These are phyloP conservation scores for Epichloe sp. DNA, from an alignment of 2,329 filamentous ascomycete species.

Conservation along the genomic window DNA sequence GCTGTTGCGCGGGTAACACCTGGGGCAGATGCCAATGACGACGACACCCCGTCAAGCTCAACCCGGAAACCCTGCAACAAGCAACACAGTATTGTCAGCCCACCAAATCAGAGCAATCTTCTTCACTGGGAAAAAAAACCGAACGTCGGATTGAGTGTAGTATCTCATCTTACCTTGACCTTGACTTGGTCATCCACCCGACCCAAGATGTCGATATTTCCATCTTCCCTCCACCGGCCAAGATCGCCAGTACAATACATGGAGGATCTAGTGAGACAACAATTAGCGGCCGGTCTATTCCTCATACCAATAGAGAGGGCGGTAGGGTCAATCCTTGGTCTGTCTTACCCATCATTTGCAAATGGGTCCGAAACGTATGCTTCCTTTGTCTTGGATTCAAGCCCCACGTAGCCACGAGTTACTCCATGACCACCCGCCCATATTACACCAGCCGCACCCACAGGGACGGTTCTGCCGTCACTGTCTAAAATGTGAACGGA, in stretches of 20 bases:
- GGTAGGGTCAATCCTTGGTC: not conserved
- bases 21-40: slow-evolving; percentile 32
- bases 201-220: slow-evolving; percentile 40
- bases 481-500: slow-evolving; percentile 41
- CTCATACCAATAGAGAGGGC: slow-evolving; percentile 1
- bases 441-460: slow-evolving; percentile 38
- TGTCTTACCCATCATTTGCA: slow-evolving; percentile 33
- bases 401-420: slow-evolving; percentile 41
- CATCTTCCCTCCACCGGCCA: slow-evolving; percentile 38
- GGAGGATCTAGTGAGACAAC: slow-evolving; percentile 19
- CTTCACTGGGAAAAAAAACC: not conserved
- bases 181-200: slow-evolving; percentile 50
- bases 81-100: not conserved
- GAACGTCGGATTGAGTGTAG: not conserved
- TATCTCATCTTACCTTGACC: slow-evolving; percentile 31
- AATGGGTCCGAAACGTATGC: slow-evolving; percentile 39
- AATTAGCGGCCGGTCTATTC: slow-evolving; percentile 3
- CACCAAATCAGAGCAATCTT: not conserved
- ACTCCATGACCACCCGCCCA: slow-evolving; percentile 45
- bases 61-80: slow-evolving; percentile 40
- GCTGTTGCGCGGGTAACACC: slow-evolving; percentile 34
- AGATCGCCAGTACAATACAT: slow-evolving; percentile 52
- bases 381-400: slow-evolving; percentile 35
- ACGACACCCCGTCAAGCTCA: slow-evolving; percentile 44
- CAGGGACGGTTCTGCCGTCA: slow-evolving; percentile 26